These are phyloP conservation scores for Bipolaris oryzae DNA, from an alignment of 2,329 filamentous ascomycete genomes.

Conservation along the genomic window DNA sequence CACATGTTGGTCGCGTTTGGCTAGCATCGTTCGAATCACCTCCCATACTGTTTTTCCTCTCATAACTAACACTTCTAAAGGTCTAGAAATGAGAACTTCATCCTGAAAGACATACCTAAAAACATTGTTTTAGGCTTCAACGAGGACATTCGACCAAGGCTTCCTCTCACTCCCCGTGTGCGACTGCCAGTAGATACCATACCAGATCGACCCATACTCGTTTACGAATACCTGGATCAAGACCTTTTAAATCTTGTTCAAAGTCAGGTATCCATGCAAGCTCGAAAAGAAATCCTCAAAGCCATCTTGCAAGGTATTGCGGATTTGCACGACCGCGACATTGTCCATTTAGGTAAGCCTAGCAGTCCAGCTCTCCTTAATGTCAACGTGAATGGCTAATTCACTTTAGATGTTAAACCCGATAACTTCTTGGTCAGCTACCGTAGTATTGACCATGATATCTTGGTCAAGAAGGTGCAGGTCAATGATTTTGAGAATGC, in stretches of 20 bases:
- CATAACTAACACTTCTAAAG: slow-evolving; percentile 17
- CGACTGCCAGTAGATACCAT: slow-evolving; percentile 29
- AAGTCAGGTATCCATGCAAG: slow-evolving; percentile 19
- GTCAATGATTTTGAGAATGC: slow-evolving; percentile 43
- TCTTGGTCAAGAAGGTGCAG: slow-evolving; percentile 28
- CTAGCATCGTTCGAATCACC: slow-evolving; percentile 27
- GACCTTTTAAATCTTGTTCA: slow-evolving; percentile 28
- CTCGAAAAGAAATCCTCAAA: slow-evolving; percentile 33
- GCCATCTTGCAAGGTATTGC: slow-evolving; percentile 29
- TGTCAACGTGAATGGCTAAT: slow-evolving; percentile 11
- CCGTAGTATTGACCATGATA: slow-evolving; percentile 13
- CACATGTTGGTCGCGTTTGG: slow-evolving; percentile 41
- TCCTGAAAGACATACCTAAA: slow-evolving; percentile 34
- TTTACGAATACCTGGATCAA: slow-evolving; percentile 29
- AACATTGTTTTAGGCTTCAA: slow-evolving; percentile 26
- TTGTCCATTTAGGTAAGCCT: slow-evolving; percentile 30
- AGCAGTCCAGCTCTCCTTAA: not conserved
- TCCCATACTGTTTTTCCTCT: slow-evolving; percentile 1
- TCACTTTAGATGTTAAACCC: slow-evolving; percentile 35
- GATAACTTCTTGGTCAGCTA: slow-evolving; percentile 39
- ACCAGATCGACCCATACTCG: slow-evolving; percentile 27
- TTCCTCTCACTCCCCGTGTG: slow-evolving; percentile 26
- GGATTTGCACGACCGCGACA: slow-evolving; percentile 32
- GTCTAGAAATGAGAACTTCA: slow-evolving; percentile 21
- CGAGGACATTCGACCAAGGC: slow-evolving; percentile 29